Percentiles rank a stretch among this genome's conserved stretches.
These are phyloP conservation scores for Aphelidium insulamus DNA, from an alignment of 371 early-diverging fungal species.

Conservation along the genomic window DNA sequence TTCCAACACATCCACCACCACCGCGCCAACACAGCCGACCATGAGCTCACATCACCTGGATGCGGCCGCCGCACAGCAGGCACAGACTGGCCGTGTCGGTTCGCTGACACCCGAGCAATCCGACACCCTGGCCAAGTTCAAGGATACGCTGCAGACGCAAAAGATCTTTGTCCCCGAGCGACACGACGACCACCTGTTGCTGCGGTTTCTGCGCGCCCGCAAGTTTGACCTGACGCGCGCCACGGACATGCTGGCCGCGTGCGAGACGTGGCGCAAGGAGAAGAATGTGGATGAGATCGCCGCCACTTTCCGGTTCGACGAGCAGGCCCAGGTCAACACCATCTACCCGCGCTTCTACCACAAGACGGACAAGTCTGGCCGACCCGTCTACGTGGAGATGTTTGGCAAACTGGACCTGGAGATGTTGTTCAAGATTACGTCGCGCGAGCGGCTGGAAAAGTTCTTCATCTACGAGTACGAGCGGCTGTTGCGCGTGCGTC, in stretches of 20 bases:
- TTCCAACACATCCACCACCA: not conserved
- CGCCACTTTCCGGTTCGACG: slow-evolving; percentile 18
- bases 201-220: slow-evolving; percentile 46
- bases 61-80: slow-evolving; percentile 3
- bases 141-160: slow-evolving; percentile 12
- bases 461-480: slow-evolving; percentile 43
- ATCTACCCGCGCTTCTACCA: slow-evolving; percentile 51
- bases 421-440: slow-evolving; percentile 28
- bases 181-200: slow-evolving; percentile 35
- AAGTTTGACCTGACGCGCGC: slow-evolving; percentile 29
- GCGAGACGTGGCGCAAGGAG: slow-evolving; percentile 33
- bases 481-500: slow-evolving; percentile 23
- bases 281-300: slow-evolving; percentile 17
- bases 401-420: slow-evolving; percentile 29
- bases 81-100: slow-evolving; percentile 23
- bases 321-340: slow-evolving; percentile 16
- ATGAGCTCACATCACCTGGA: not conserved
- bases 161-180: slow-evolving; percentile 20
- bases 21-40: not conserved
- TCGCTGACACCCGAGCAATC: slow-evolving; percentile 26
- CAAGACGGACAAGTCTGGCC: slow-evolving; percentile 40
- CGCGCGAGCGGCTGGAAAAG: slow-evolving; percentile 30
- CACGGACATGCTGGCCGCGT: slow-evolving; percentile 38
- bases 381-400: slow-evolving; percentile 45
- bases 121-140: slow-evolving; percentile 25